Conservation (phyloP, 257 asterid genomes). For the Osmanthus fragrans region DNA sequence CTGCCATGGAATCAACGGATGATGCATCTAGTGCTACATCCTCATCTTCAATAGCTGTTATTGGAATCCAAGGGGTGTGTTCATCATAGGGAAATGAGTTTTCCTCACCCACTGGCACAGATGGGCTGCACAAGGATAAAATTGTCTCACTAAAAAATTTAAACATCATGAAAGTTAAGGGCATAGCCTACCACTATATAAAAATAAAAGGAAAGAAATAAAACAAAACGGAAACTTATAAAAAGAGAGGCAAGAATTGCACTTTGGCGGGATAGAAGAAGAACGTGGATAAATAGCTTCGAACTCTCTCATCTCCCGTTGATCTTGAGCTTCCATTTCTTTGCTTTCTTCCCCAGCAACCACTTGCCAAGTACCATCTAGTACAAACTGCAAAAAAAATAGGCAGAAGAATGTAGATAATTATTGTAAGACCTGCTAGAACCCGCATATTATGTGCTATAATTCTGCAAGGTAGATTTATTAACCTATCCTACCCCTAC, state of each 20-base stretch:
- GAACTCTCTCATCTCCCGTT: constrained; percentile 53
- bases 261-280: constrained; percentile 71
- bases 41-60: constrained; percentile 69
- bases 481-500: too few species aligned
- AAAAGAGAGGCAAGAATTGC: constrained; percentile 21
- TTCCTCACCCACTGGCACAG: constrained; percentile 22
- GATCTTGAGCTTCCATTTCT: constrained; percentile 38
- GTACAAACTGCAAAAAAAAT: constrained; percentile 39
- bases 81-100: constrained; percentile 29
- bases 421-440: not conserved
- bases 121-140: constrained; percentile 43
- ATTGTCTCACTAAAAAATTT: not conserved
- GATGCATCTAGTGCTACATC: constrained; percentile 33
- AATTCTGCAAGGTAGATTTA: not conserved
- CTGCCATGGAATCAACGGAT: constrained; percentile 7
- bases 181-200: constrained; percentile 2
- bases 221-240: not conserved
- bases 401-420: not conserved
- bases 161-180: not conserved
- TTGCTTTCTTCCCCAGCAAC: constrained; percentile 67
- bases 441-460: not conserved
- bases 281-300: constrained; percentile 77
- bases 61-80: constrained; percentile 45
- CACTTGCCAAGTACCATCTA: constrained; percentile 46
- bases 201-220: not conserved